phyloP scores from a whole-genome alignment of 805 yeast genomes.

The Naumovozyma dairenensis region DNA sequence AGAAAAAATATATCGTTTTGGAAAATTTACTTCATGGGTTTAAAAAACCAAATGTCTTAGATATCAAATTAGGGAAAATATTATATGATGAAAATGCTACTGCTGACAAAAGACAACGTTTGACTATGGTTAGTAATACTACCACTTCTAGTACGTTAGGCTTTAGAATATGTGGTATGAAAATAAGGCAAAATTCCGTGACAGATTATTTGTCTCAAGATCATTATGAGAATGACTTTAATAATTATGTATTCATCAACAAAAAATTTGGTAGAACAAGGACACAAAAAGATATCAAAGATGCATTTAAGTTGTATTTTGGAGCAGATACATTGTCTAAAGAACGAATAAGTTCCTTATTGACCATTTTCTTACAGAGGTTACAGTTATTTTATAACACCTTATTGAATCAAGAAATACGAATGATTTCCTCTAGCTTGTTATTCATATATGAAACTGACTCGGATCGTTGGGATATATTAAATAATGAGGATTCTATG shows the following conservation, averaged over 20 bases:
- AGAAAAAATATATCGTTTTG: conserved; percentile 46
- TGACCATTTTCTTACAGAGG: conserved; percentile 43
- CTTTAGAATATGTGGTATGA: conserved; percentile 86
- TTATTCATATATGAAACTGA: conserved; percentile 70
- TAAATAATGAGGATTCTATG: conserved; percentile 34
- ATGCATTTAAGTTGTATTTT: conserved; percentile 41
- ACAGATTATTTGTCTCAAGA: conserved; percentile 13
- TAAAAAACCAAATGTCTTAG: conserved; percentile 61
- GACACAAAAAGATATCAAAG: conserved; percentile 32
- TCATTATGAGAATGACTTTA: conserved; percentile 18
- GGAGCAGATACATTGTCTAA: conserved; percentile 27
- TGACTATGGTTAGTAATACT: conserved; percentile 48
- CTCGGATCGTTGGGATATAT: conserved; percentile 38
- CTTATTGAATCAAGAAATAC: conserved; percentile 48
- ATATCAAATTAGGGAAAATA: conserved; percentile 68
- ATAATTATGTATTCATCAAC: conserved; percentile 42
- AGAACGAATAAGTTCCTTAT: conserved; percentile 30
- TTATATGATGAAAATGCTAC: conserved; percentile 56
- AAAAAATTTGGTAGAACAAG: conserved; percentile 66
- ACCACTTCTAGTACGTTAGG: conserved; percentile 78
- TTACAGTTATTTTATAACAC: conserved; percentile 59
- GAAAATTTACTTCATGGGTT: conserved; percentile 60
- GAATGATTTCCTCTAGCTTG: conserved; percentile 64
- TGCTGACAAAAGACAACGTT: conserved; percentile 50
- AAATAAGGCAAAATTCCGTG: conserved; percentile 29